A percentile compares a stretch with the other conserved stretches of the same genome.
These are phyloP conservation scores for Mycosarcoma maydis DNA, from an alignment of 1,284 basidiomycete genomes.

Conservation along the genomic window DNA sequence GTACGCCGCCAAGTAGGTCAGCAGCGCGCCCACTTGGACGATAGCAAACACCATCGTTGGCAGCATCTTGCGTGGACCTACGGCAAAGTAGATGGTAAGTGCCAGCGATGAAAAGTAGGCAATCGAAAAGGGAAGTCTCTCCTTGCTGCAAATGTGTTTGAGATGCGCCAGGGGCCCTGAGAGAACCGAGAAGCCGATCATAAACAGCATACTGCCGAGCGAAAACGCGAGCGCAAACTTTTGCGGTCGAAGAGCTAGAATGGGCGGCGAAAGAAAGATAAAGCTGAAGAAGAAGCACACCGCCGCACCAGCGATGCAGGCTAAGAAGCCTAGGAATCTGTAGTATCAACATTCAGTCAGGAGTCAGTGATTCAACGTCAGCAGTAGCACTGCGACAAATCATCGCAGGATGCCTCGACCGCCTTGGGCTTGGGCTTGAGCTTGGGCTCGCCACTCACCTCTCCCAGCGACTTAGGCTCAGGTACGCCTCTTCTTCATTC, in stretches of 20 bases:
- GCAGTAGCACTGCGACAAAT: too few relatives aligned
- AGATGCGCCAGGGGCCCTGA: slow-evolving; percentile 63
- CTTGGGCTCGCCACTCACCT: slow-evolving; percentile 42
- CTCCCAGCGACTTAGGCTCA: slow-evolving; percentile 65
- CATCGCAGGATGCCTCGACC: too few relatives aligned
- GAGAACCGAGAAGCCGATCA: slow-evolving; percentile 63
- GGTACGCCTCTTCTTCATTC: slow-evolving; percentile 94
- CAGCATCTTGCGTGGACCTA: slow-evolving; percentile 59
- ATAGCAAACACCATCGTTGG: slow-evolving; percentile 58
- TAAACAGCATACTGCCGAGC: slow-evolving; percentile 62
- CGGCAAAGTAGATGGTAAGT: slow-evolving; percentile 65
- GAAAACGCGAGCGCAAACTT: slow-evolving; percentile 66
- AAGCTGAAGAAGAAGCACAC: slow-evolving; percentile 97
- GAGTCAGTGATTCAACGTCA: not conserved
- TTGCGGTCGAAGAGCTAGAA: slow-evolving; percentile 70
- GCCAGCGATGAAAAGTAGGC: slow-evolving; percentile 61
- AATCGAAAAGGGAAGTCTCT: slow-evolving; percentile 73
- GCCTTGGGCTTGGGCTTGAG: too few relatives aligned
- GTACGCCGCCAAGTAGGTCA: slow-evolving; percentile 63
- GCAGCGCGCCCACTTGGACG: slow-evolving; percentile 57
- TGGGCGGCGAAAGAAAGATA: slow-evolving; percentile 80
- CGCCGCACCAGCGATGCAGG: slow-evolving; percentile 85
- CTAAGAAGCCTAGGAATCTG: slow-evolving; percentile 86
- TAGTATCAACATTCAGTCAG: too few relatives aligned
- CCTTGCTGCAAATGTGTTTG: slow-evolving; percentile 67